Evolutionary conservation across 2,329 filamentous ascomycete genomes (phyloP).

Genomic region (Fusarium udum): DNA sequence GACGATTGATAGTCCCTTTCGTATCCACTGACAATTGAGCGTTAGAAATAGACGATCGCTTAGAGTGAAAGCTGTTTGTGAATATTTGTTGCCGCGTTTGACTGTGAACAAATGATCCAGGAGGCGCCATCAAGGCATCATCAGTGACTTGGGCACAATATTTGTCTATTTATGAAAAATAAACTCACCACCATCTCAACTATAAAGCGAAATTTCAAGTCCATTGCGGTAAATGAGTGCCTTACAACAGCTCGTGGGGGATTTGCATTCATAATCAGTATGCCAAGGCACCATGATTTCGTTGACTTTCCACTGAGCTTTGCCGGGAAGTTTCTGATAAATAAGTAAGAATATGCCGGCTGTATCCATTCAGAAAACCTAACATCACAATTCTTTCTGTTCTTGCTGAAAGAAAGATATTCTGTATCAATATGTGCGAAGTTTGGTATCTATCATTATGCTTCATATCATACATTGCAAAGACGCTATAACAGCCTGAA

Average conservation of each 20-base stretch:
- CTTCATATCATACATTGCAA: background rate
- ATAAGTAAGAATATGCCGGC: too few relatives aligned
- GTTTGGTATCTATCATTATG: background rate
- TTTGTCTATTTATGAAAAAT: too few relatives aligned
- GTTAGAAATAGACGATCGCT: rapidly evolving
- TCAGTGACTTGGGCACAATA: background rate
- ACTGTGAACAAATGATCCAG: background rate
- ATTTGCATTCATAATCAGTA: background rate
- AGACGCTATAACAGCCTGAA: too few relatives aligned
- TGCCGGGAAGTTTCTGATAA: background rate
- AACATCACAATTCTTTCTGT: background rate
- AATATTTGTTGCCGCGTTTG: background rate
- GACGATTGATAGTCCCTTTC: rapidly evolving
- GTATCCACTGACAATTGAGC: rapidly evolving
- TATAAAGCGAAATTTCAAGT: rapidly evolving
- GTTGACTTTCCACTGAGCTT: background rate
- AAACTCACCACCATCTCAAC: too few relatives aligned
- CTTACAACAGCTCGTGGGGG: background rate
- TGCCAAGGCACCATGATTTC: background rate
- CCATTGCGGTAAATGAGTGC: rapidly evolving
- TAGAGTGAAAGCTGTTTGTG: background rate
- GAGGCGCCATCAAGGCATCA: background rate
- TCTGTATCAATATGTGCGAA: background rate
- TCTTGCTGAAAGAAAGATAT: background rate
- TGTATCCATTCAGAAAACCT: too few relatives aligned